Base-by-base conservation (phyloP, 1,284 basidiomycete species). In the Boletus smithii region DNA sequence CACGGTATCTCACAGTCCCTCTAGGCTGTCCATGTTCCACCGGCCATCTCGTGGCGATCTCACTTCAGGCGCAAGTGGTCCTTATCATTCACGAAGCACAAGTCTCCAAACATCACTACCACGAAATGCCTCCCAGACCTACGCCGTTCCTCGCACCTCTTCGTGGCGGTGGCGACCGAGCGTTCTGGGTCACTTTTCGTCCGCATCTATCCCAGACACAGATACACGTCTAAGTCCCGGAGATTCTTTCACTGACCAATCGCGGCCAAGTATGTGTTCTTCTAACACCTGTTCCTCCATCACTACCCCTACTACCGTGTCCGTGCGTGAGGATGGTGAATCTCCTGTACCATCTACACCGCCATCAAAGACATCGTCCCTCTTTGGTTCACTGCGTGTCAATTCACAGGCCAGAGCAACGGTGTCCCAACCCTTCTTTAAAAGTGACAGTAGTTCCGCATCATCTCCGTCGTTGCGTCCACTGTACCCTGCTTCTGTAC, bases 251-350 rank as follows among this genome's bases (percentile, higher is more conserved):
- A 70, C 69, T 46, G 66, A 76, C 26, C 76, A 72, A 36, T 78
- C 83, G 22, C 76, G 84, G 24, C 81, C 81, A 9, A 86, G 84
- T 59, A 73, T 83, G 48, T 85, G 82, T 32, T 86, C 84, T 16
- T 74, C 72, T 9, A 72, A 77, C 42, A 83, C 83, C 26, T 77
- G 70, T 55, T 77, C 75, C 32, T 77, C 79, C 14, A 62, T 65
- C 42, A 73, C 73, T 4, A 67, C 71, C 14, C 66, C 69, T 14
- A 73, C 73, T 8, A 69, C 70, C 38, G 53, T 67, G 31, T 62
- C 62, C 31, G 34, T 60, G 13, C 61, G 59, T 31, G 66, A 57
- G 23, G 60, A 56, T 10, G 51, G 60, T 22, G 54, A 54, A 46
- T 61, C 59, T 14, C 58, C 50, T 22, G 68, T 74, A 18, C 65